Evolutionary conservation across 1,284 basidiomycete genomes (phyloP), one percentile per base, ranked within the genome.

Genomic region (Rhizopogon hawkerae): DNA sequence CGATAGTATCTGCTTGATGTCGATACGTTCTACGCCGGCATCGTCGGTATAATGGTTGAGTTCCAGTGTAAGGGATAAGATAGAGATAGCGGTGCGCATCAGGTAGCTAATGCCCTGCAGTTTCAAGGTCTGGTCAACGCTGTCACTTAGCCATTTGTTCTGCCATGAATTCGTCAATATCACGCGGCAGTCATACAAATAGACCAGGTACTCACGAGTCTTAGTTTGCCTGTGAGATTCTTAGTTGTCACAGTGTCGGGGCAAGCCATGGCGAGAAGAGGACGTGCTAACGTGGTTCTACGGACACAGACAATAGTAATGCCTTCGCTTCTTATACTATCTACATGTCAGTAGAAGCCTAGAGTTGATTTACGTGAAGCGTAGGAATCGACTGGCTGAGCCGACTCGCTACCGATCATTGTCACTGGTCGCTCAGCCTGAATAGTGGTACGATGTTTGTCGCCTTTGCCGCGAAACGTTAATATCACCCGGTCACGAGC

Each of bases 21-120:
- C 69, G 51, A 78, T 69, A 55, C 69, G 70, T 56, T 78, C 76
- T 23, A 73, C 50, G 33, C 64, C 68, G 3, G 51, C 58, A 34
- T 70, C 74, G 39, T 72, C 67, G 29, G 61, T 72, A 60, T 65
- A 69, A 51, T 78, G 76, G 44, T 63, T 70, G 50, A 74, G 57
- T 47, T 53, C 54, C 34, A 77, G 63, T 9, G 70, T 75, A 16
- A 79, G 54, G 5, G 65, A 67, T 29, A 71, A 68, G 48, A 63
- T 48, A 18, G 57, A 44, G 54, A 78, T 74, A 35, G 72, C 67
- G 34, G 66, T 70, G 45, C 76, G 71, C 42, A 57, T 74, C 47
- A 70, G 46, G 75, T 76, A 79, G 39, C 72, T 58, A 11, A 78
- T 61, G 45, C 77, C 76, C 56, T 78, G 76, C 3, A 77, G 64